Evolutionary conservation across 257 asterid genomes (phyloP).

Genomic region (Ballota nigra): DNA sequence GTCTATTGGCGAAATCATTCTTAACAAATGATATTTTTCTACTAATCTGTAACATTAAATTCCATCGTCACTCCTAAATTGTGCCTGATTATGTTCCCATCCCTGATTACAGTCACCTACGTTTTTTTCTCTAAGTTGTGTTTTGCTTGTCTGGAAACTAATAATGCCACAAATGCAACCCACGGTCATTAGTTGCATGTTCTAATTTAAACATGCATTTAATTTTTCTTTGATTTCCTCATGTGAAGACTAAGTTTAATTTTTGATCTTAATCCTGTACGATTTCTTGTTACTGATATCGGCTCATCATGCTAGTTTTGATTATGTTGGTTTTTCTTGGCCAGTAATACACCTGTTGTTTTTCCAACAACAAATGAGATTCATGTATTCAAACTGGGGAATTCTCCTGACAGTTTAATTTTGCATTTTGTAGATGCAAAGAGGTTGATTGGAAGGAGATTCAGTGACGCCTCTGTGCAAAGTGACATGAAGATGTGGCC

Average conservation of each 20-base stretch:
- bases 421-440: constrained; percentile 34
- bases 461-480: constrained; percentile 47
- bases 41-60: background rate
- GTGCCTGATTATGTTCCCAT: no score
- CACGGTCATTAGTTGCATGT: background rate
- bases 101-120: no score
- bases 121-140: no score
- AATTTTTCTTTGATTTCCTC: no score
- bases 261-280: background rate
- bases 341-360: no score
- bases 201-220: no score
- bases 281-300: background rate
- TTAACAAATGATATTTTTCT: background rate
- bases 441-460: constrained; percentile 54
- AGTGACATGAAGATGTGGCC: constrained; percentile 59
- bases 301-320: no score
- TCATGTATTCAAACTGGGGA: background rate
- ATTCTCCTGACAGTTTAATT: background rate
- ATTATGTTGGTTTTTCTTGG: background rate
- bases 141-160: no score
- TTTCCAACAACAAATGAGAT: background rate
- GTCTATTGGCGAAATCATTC: background rate
- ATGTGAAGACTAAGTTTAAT: no score
- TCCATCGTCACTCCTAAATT: no score
- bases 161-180: no score